These are phyloP conservation scores for Pseudodiploospora longispora DNA, from an alignment of 2,329 filamentous ascomycete species.

Conservation along the genomic window DNA sequence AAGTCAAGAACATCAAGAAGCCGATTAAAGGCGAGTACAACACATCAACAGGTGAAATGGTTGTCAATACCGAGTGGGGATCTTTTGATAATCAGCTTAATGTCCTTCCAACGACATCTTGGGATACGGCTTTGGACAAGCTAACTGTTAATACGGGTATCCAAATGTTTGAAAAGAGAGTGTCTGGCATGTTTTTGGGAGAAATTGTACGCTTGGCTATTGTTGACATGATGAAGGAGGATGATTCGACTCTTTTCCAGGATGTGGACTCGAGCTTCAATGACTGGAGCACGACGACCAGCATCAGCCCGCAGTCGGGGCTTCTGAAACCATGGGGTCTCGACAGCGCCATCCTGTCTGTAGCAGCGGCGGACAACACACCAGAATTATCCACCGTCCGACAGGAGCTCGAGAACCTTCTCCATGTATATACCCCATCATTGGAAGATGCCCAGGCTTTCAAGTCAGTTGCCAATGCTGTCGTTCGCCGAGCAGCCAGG, in stretches of 20 bases:
- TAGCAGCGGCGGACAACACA: slow-evolving; percentile 73
- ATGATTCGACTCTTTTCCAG: slow-evolving; percentile 62
- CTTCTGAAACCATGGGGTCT: slow-evolving; percentile 80
- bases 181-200: slow-evolving; percentile 96
- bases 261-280: slow-evolving; percentile 67
- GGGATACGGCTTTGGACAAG: slow-evolving; percentile 70
- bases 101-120: slow-evolving; percentile 77
- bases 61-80: slow-evolving; percentile 97
- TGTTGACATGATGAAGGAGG: slow-evolving; percentile 61
- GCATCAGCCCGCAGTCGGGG: slow-evolving; percentile 54
- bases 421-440: slow-evolving; percentile 68
- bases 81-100: slow-evolving; percentile 93
- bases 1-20: slow-evolving; percentile 78
- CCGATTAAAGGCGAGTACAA: slow-evolving; percentile 63
- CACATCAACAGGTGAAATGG: slow-evolving; percentile 80
- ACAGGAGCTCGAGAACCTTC: slow-evolving; percentile 66
- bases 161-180: slow-evolving; percentile 98
- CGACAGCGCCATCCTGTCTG: slow-evolving; percentile 83
- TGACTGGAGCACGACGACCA: slow-evolving; percentile 61
- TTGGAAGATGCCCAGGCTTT: slow-evolving; percentile 83
- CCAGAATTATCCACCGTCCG: slow-evolving; percentile 65
- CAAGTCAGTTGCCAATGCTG: slow-evolving; percentile 71
- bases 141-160: slow-evolving; percentile 84
- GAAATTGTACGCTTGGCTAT: slow-evolving; percentile 81
- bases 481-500: slow-evolving; percentile 81